These are phyloP conservation scores for Aspergillus tubingensis DNA, from an alignment of 2,329 filamentous ascomycete genomes.

Conservation along the genomic window DNA sequence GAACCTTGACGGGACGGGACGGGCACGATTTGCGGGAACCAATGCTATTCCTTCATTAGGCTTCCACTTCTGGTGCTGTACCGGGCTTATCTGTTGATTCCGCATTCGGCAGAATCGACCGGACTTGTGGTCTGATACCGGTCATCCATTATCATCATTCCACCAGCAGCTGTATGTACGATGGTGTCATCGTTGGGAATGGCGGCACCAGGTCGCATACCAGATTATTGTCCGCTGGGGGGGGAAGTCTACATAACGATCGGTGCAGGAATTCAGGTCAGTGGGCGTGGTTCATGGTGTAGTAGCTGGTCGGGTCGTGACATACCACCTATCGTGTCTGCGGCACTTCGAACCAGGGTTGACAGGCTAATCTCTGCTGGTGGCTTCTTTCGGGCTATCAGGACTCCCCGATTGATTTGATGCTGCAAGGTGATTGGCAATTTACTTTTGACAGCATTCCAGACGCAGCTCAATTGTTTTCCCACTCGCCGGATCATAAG, in stretches of 20 bases:
- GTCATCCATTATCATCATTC: not conserved
- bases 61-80: not conserved
- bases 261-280: conserved; percentile 5
- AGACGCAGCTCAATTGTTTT: not conserved
- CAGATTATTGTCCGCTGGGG: not conserved
- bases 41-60: conserved; percentile 12
- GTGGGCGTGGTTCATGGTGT: conserved; percentile 1
- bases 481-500: not conserved
- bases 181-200: not conserved
- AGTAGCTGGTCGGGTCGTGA: not conserved
- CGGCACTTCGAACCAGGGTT: conserved; percentile 1
- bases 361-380: not conserved
- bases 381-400: conserved; percentile 5
- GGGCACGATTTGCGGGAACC: conserved; percentile 25
- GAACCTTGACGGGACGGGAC: conserved; percentile 45
- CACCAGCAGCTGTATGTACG: conserved; percentile 1
- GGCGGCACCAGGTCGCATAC: not conserved
- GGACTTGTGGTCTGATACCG: not conserved
- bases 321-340: conserved; percentile 11
- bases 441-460: conserved; percentile 16
- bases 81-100: not conserved
- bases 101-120: not conserved
- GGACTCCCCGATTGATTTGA: not conserved
- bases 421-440: conserved; percentile 7
- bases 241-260: not conserved